phyloP scores from a whole-genome alignment of 805 yeast species.

The Clavispora santaluciae region DNA sequence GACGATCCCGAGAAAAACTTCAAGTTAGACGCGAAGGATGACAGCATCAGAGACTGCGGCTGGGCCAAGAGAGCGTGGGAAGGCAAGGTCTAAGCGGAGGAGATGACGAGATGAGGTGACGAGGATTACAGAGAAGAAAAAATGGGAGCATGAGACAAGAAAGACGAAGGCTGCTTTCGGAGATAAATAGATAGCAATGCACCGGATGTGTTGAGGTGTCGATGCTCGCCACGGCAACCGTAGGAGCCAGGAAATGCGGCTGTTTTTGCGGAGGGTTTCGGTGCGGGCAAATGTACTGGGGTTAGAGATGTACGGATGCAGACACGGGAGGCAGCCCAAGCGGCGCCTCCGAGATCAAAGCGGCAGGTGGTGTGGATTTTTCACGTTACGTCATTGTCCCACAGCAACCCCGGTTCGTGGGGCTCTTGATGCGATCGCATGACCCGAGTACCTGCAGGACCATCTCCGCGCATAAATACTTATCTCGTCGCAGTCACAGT shows the following conservation, averaged over 20 bases:
- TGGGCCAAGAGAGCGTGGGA: slow-evolving; percentile 75
- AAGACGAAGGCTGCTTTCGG: background rate
- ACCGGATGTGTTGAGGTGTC: background rate
- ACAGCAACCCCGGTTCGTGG: background rate
- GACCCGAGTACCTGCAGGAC: background rate
- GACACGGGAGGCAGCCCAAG: too few species aligned
- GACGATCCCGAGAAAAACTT: slow-evolving; percentile 41
- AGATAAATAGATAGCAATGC: background rate
- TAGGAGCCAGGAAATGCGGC: too few species aligned
- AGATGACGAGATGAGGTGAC: too few species aligned
- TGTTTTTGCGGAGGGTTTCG: too few species aligned
- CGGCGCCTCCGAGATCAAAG: too few species aligned
- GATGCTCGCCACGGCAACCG: background rate
- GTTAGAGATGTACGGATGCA: too few species aligned
- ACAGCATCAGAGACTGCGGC: slow-evolving; percentile 67
- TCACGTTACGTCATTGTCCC: background rate
- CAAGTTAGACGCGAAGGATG: slow-evolving; percentile 47
- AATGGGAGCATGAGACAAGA: background rate
- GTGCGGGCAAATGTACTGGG: too few species aligned
- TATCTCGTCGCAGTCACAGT: background rate
- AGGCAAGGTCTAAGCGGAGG: slow-evolving; percentile 28
- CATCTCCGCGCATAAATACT: background rate
- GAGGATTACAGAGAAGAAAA: background rate
- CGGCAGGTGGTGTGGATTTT: too few species aligned
- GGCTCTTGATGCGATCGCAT: slow-evolving; percentile 3